Evolutionary conservation across 768 basidiomycete species (phyloP).

Genomic region (Naganishia antarctica): DNA sequence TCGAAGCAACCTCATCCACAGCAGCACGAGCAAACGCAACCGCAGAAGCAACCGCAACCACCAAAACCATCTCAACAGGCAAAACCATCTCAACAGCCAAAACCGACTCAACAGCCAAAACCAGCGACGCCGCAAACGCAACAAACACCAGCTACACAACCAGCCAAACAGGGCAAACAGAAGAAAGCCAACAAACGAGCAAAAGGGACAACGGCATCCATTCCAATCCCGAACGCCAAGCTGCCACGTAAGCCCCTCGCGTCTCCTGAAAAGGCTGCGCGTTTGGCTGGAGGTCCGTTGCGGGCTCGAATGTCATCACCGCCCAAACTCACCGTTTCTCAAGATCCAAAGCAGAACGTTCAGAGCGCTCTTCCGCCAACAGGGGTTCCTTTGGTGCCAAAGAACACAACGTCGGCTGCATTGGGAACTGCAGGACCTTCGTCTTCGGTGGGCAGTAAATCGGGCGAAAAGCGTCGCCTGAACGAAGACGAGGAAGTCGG

Average conservation of each 20-base stretch:
- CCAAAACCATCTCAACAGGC: neutral
- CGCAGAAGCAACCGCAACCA: neutral
- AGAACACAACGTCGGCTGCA: too few relatives aligned
- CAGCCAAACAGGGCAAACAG: slow-evolving; percentile 1
- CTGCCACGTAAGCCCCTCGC: neutral
- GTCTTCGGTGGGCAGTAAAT: neutral
- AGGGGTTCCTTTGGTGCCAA: neutral
- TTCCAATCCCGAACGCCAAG: neutral
- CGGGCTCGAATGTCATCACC: slow-evolving; percentile 10
- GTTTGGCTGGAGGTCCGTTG: neutral
- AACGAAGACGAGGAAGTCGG: neutral
- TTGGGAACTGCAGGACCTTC: neutral
- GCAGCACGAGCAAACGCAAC: neutral
- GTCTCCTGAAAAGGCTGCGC: neutral
- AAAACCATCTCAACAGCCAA: neutral
- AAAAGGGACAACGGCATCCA: neutral
- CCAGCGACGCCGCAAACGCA: neutral
- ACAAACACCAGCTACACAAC: neutral
- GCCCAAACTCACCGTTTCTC: neutral
- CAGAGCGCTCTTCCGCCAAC: too few relatives aligned
- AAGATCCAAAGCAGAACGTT: neutral
- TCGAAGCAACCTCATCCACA: neutral
- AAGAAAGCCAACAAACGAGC: slow-evolving; percentile 2
- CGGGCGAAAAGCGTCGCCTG: slow-evolving; percentile 3
- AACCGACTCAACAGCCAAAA: neutral